A percentile compares a stretch with the other conserved stretches of the same genome.
phyloP scores from a whole-genome alignment of 139 green algal species.

The Mychonastes homosphaera region DNA sequence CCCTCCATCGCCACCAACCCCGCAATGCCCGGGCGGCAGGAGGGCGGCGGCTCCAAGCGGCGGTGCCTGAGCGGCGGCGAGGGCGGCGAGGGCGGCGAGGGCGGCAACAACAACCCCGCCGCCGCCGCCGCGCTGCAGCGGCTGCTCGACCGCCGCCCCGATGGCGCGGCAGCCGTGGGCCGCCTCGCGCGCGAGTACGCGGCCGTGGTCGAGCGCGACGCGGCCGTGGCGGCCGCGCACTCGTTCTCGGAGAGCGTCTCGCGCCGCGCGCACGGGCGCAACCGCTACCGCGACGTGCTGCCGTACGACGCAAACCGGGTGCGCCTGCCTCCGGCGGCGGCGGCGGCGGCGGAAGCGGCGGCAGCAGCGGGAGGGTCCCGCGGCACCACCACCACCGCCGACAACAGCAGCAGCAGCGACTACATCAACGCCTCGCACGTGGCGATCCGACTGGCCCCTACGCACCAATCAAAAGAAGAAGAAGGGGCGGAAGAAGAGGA shows the following conservation, averaged over 20 bases:
- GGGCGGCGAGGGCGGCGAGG: no score
- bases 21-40: no score
- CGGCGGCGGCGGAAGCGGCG: not conserved
- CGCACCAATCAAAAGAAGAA: no score
- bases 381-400: not conserved
- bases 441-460: slow-evolving; percentile 9
- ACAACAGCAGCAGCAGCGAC: slow-evolving; percentile 11
- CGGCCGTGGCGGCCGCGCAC: not conserved
- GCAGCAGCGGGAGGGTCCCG: not conserved
- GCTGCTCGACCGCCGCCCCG: not conserved
- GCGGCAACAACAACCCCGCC: slow-evolving; percentile 3
- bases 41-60: no score
- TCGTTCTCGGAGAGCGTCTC: not conserved
- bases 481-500: no score
- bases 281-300: slow-evolving; percentile 44
- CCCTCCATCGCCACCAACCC: no score
- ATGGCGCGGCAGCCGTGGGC: no score
- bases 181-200: slow-evolving; percentile 13
- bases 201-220: slow-evolving; percentile 6
- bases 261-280: slow-evolving; percentile 2
- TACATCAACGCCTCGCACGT: slow-evolving; percentile 45
- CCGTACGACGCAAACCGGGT: slow-evolving; percentile 42
- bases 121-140: slow-evolving; percentile 7
- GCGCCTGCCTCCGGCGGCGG: not conserved
- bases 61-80: no score